These are phyloP conservation scores for Cyclotella kingstonii DNA, from an alignment of 108 stramenopile genomes.

Conservation along the genomic window DNA sequence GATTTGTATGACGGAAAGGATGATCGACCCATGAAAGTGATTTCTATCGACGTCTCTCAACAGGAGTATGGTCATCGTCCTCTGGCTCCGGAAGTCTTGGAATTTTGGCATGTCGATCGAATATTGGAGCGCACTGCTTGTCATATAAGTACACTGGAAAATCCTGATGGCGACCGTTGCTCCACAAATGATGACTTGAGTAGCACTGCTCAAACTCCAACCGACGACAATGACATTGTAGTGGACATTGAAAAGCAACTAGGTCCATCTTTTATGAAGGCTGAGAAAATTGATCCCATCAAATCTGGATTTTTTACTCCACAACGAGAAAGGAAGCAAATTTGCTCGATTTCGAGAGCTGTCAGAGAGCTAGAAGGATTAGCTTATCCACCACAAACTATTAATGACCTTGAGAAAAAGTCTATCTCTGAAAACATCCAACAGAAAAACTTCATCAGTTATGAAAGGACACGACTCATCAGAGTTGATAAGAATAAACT, in stretches of 20 bases:
- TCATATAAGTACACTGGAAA: too few species aligned
- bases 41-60: neutral
- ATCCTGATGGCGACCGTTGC: neutral
- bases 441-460: too few species aligned
- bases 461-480: too few species aligned
- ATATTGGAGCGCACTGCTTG: too few species aligned
- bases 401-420: neutral
- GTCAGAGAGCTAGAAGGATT: slow-evolving; percentile 2
- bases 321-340: neutral
- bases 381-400: neutral
- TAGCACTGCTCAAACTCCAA: too few species aligned
- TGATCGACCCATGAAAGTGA: slow-evolving; percentile 3
- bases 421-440: neutral
- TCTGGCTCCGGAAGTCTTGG: neutral
- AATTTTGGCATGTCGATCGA: slow-evolving; percentile 8
- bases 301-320: slow-evolving; percentile 8
- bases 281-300: slow-evolving; percentile 9
- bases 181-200: neutral
- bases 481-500: too few species aligned
- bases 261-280: slow-evolving; percentile 6
- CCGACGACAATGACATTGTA: too few species aligned
- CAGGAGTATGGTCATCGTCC: neutral
- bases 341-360: slow-evolving; percentile 3
- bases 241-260: neutral
- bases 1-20: neutral